Conservation (phyloP, 495 filamentous ascomycete genomes). For the Tuber aestivum region DNA sequence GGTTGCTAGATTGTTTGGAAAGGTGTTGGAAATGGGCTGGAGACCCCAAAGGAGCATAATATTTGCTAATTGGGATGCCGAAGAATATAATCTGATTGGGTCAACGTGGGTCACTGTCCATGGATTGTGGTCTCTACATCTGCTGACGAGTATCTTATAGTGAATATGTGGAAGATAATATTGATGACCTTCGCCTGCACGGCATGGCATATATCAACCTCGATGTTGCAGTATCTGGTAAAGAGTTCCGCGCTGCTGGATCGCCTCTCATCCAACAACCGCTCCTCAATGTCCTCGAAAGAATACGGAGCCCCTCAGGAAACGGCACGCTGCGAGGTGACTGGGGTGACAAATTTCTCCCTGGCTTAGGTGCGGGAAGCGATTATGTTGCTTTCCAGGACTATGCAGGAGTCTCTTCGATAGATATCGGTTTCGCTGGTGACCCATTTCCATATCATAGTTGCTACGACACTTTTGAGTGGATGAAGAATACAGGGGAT, state of each 20-base stretch:
- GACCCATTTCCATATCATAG: conserved; percentile 67
- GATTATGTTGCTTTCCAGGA: conserved; percentile 91
- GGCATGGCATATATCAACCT: conserved; percentile 87
- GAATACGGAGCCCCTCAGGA: conserved; percentile 61
- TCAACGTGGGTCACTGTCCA: conserved; percentile 54
- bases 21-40: conserved; percentile 71
- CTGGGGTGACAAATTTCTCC: conserved; percentile 59
- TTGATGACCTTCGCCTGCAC: conserved; percentile 54
- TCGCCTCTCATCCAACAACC: conserved; percentile 70
- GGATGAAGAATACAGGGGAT: conserved; percentile 73
- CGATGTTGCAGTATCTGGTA: conserved; percentile 73
- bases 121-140: background rate
- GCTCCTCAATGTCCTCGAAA: conserved; percentile 64
- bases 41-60: conserved; percentile 85
- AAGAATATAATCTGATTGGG: conserved; percentile 88
- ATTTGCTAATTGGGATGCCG: conserved; percentile 92
- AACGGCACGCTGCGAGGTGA: conserved; percentile 68
- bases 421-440: conserved; percentile 78
- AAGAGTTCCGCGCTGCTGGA: conserved; percentile 65
- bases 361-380: conserved; percentile 69
- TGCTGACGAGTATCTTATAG: conserved; percentile 10
- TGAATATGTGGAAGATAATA: conserved; percentile 73
- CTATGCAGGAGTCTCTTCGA: conserved; percentile 81
- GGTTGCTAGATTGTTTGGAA: conserved; percentile 73
- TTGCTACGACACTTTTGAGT: conserved; percentile 83